Evolutionary conservation across 768 basidiomycete genomes (phyloP).

Genomic region (Phylloporus sp.): DNA sequence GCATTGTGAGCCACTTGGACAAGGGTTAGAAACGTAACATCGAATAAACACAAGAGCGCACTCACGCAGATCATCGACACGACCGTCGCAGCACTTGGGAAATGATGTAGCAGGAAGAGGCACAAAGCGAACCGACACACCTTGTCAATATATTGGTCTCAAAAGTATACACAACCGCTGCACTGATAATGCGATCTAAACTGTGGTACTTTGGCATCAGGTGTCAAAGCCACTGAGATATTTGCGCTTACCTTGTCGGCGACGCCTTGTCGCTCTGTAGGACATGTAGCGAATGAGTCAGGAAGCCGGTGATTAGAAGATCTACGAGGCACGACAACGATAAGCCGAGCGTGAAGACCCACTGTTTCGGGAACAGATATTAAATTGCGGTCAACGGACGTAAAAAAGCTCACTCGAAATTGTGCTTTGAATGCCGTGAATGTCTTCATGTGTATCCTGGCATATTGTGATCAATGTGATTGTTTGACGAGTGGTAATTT

Average conservation of each 20-base stretch:
- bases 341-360: constrained; percentile 50
- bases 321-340: constrained; percentile 48
- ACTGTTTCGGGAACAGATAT: constrained; percentile 27
- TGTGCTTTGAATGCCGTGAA: constrained; percentile 23
- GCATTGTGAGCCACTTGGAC: constrained; percentile 43
- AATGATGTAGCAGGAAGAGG: not conserved
- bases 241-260: constrained; percentile 32
- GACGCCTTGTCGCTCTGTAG: constrained; percentile 39
- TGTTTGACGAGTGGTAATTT: not conserved
- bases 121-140: constrained; percentile 18
- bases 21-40: not conserved
- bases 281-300: constrained; percentile 41
- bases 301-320: constrained; percentile 43
- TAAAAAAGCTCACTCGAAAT: constrained; percentile 15
- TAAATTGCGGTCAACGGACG: not conserved
- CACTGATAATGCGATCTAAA: constrained; percentile 45
- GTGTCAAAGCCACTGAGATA: not conserved
- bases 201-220: constrained; percentile 19
- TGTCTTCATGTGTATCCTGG: constrained; percentile 26
- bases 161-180: constrained; percentile 48
- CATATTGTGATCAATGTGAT: not conserved
- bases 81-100: constrained; percentile 36
- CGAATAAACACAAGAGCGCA: not conserved
- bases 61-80: constrained; percentile 43
- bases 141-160: constrained; percentile 52